phyloP scores from a whole-genome alignment of 148 eudicot species.

The Fagopyrum esculentum region DNA sequence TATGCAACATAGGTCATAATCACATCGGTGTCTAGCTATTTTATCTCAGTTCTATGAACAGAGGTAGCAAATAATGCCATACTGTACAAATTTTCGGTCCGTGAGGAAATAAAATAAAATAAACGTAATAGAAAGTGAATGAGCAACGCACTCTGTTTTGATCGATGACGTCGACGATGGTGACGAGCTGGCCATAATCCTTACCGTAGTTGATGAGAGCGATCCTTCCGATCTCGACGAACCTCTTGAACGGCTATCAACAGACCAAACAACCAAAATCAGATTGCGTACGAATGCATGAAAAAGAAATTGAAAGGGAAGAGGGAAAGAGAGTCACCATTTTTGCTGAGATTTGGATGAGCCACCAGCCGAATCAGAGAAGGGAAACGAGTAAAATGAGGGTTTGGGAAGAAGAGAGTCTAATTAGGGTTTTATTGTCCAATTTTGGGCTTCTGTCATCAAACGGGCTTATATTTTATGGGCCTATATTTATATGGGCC shows the following conservation, averaged over 20 bases:
- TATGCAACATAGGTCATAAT: neutral
- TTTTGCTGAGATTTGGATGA: neutral
- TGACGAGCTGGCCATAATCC: slow-evolving; percentile 13
- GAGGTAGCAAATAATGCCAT: neutral
- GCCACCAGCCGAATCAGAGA: neutral
- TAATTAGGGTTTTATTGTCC: slow-evolving; percentile 7
- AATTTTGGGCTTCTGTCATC: neutral
- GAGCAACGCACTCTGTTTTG: slow-evolving; percentile 9
- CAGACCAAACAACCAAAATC: slow-evolving; percentile 2
- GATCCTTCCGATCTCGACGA: slow-evolving; percentile 14
- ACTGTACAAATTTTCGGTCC: too few species aligned
- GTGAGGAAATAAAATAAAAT: too few species aligned
- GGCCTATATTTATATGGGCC: neutral
- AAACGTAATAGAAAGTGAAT: neutral
- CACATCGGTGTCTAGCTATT: neutral
- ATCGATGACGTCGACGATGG: slow-evolving; percentile 13
- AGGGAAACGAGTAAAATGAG: neutral
- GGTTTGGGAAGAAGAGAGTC: neutral
- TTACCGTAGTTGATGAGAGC: slow-evolving; percentile 14
- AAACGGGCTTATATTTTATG: neutral
- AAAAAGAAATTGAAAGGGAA: neutral
- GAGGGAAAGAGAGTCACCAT: neutral
- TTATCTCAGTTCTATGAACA: neutral
- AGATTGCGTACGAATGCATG: neutral
- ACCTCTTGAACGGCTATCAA: slow-evolving; percentile 15